Evolutionary conservation across 495 filamentous ascomycete species (phyloP), one percentile per base, ranked within the genome.

Genomic region (Oleoguttula mirabilis): DNA sequence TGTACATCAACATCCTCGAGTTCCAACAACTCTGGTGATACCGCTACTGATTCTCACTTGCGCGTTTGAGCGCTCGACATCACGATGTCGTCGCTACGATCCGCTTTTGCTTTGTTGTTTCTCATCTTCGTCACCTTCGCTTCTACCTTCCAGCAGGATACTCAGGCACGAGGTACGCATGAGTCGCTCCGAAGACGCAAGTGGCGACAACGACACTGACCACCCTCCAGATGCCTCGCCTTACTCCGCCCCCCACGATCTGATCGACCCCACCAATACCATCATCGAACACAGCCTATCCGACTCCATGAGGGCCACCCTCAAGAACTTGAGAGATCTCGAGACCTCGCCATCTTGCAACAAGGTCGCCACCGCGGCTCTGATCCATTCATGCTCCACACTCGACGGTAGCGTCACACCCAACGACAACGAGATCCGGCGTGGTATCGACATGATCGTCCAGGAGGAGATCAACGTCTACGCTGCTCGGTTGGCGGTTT

Each of bases 401-500:
- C 52, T 62, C 15, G 39, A 58, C 12, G 16, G 32, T 35, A 7
- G 7, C 32, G 27, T 36, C 40, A 10, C 27, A 27, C 4, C 2
- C 31, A 10, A 24, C 39, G 17, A 19, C 38, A 23, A 20, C 15
- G 12, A 33, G 36, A 19, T 17, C 23, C 11, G 6, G 28, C 21
- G 21, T 10, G 32, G 36, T 17, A 40, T 21, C 15, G 47, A 50
- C 28, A 25, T 28, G 5, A 27, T 39, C 27, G 11, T 63, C 6
- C 55, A 63, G n/a, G 41, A 39, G 3, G 54, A 55, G 21, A 48
- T 47, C 16, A 43, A 41, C 8, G 42, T 48, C 11, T 66, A 55
- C 31, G 55, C 59, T n/a, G 54, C 49, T 10, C 45, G 56, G 17
- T 45, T 64, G 7, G 60, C 61, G 5, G 41, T 60, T 10, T 66